These are phyloP conservation scores for Oenanthe javanica DNA, from an alignment of 140 eudicot genomes.

Conservation along the genomic window DNA sequence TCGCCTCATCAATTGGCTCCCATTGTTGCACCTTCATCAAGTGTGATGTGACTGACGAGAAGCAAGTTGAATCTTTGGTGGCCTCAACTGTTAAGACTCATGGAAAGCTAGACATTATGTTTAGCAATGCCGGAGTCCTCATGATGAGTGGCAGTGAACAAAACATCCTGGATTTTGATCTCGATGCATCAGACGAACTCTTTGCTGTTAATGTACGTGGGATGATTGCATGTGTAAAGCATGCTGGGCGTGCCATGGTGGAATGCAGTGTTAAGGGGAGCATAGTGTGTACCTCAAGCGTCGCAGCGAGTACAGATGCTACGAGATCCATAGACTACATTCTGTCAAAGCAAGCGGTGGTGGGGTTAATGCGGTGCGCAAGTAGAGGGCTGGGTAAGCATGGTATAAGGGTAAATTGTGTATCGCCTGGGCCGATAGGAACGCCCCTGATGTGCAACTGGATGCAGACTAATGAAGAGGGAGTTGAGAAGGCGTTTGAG, in stretches of 20 bases:
- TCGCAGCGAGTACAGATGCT: constrained; percentile 21
- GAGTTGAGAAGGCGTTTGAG: constrained; percentile 19
- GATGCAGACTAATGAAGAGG: constrained; percentile 11
- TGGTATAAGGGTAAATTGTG: constrained; percentile 52
- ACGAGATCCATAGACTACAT: constrained; percentile 28
- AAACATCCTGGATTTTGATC: constrained; percentile 33
- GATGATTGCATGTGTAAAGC: constrained; percentile 42
- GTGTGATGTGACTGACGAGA: constrained; percentile 38
- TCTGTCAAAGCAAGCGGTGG: constrained; percentile 47
- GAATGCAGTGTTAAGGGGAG: constrained; percentile 30
- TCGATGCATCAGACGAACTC: constrained; percentile 22
- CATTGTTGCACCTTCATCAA: constrained; percentile 38
- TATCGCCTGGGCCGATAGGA: constrained; percentile 43
- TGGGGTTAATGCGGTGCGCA: constrained; percentile 42
- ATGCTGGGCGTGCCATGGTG: constrained; percentile 50
- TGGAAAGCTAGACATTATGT: constrained; percentile 45
- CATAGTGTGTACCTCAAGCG: constrained; percentile 44
- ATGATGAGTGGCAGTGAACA: constrained; percentile 17
- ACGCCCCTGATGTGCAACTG: constrained; percentile 24
- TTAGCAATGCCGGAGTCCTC: constrained; percentile 43
- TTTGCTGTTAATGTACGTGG: constrained; percentile 34
- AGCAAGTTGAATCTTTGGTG: constrained; percentile 34
- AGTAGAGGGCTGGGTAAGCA: constrained; percentile 46
- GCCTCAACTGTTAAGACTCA: constrained; percentile 21
- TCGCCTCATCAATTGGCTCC: constrained; percentile 39